Base-by-base conservation (phyloP, 2,329 filamentous ascomycete genomes). In the Pseudogymnoascus sp. region DNA sequence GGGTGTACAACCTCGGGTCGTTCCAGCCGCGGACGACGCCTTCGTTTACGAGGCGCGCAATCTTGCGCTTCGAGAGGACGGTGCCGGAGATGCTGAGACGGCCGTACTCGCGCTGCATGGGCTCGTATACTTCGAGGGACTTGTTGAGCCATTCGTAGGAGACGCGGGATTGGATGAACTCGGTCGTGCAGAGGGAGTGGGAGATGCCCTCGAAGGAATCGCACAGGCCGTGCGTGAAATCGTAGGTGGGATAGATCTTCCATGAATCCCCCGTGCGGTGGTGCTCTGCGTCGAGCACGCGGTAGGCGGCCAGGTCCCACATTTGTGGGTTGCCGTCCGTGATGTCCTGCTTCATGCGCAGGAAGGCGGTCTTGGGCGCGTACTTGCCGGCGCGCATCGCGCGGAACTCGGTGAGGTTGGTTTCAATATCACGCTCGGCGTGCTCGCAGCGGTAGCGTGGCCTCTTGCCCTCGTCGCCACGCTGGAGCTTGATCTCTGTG, bases 221-320 rank as follows among this genome's bases (percentile, higher is more conserved):
- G 70, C 90, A 93, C 21, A 97, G 80, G 75, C 90, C 96, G 78
- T 96, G 91, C 0, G 89, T 89, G 73, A 96, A 96, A 74, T 96
- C 93, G 72, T 97, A 97, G 0, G 93, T 96, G 0, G 95, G 95
- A 74, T 96, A 97, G 66, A 97, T 96, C 75, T 87, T 88, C 92
- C 93, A 97, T 72, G 88, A 86, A 67, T 84, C 80, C 31, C 90
- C 91, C 0, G 93, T 96, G 37, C 90, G 84, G 75, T 91, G 86
- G 73, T 96, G 91, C 64, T 84, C 77, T 43, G 90, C 86, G 70
- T 88, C 84, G 65, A 91, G 82, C 63, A 97, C 88, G 65, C 93
- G 86, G 76, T 96, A 97, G 14, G 93, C 93, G 1, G 90, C 90
- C 62, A 96, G 78, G 79, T 97, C 93, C 93, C 93, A 97, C 90